Percentiles rank a stretch among this genome's conserved stretches.
Evolutionary conservation across 768 basidiomycete genomes (phyloP).

Genomic region (Pleurotus ostreatus): DNA sequence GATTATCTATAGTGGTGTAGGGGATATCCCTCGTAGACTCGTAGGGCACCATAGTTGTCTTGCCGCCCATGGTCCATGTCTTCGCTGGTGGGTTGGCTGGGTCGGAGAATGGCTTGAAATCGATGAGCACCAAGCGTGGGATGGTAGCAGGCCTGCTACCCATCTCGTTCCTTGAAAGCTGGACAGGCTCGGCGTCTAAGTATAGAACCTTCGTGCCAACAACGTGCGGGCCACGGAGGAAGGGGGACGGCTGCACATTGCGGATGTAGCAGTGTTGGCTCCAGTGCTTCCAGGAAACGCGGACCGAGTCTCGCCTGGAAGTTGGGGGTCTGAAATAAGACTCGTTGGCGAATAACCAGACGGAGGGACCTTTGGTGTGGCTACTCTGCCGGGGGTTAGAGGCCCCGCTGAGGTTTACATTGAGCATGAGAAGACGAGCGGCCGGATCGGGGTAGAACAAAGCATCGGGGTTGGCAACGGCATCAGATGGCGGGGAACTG

Average conservation of each 20-base stretch:
- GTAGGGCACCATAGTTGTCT: conserved; percentile 34
- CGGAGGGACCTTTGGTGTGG: conserved; percentile 23
- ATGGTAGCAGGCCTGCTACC: conserved; percentile 15
- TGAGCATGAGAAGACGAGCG: conserved; percentile 43
- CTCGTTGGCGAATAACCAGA: conserved; percentile 54
- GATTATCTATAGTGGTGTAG: conserved; percentile 37
- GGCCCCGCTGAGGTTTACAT: conserved; percentile 24
- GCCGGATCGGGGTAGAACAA: conserved; percentile 57
- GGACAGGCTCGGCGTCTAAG: conserved; percentile 33
- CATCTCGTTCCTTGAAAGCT: conserved; percentile 15
- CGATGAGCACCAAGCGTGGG: conserved; percentile 33
- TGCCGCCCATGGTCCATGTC: conserved; percentile 39
- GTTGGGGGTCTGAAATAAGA: conserved; percentile 40
- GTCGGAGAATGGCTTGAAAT: conserved; percentile 42
- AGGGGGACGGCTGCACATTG: conserved; percentile 27
- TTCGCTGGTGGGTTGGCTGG: conserved; percentile 20
- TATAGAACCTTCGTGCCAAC: conserved; percentile 46
- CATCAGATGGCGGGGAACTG: conserved; percentile 33
- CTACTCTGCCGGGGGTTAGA: not conserved
- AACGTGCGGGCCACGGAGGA: conserved; percentile 36
- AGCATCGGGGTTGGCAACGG: conserved; percentile 33
- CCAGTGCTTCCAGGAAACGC: conserved; percentile 56
- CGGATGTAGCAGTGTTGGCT: conserved; percentile 45
- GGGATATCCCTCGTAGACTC: conserved; percentile 42
- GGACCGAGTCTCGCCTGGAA: conserved; percentile 37